A percentile compares a stretch with the other conserved stretches of the same genome.
phyloP scores from a whole-genome alignment of 208 protist species.

The Trichomonas vaginalis region DNA sequence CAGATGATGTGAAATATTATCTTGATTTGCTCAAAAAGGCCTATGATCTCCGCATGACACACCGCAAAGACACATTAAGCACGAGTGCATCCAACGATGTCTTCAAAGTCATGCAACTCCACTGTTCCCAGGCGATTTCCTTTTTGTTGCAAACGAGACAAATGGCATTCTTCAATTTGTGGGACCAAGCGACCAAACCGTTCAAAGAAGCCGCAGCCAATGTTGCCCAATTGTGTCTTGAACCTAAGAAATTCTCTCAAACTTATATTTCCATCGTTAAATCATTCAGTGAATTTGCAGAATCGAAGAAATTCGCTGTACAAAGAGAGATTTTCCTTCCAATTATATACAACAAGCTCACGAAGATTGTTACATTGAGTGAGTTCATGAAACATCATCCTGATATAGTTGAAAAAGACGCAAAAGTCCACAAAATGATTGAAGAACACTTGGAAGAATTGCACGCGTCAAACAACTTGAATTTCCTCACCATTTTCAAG shows the following conservation, averaged over 20 bases:
- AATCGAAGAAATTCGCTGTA: neutral
- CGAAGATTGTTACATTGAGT: neutral
- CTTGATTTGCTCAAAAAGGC: neutral
- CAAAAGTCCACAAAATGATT: neutral
- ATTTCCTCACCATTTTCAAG: neutral
- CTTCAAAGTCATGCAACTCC: neutral
- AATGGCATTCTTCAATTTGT: neutral
- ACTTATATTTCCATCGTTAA: neutral
- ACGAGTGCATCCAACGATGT: neutral
- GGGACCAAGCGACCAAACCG: neutral
- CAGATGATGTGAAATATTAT: constrained; percentile 9
- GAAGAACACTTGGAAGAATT: neutral
- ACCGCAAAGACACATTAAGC: neutral
- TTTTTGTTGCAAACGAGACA: neutral
- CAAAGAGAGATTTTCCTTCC: neutral
- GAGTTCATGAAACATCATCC: neutral
- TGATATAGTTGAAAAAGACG: neutral
- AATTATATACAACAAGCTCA: neutral
- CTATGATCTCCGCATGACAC: neutral
- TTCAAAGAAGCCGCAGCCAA: neutral
- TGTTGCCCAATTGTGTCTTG: neutral
- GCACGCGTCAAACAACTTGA: neutral
- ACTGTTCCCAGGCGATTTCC: neutral
- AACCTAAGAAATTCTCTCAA: neutral
- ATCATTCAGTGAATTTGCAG: neutral